A percentile compares a stretch with the other conserved stretches of the same genome.
phyloP scores from a whole-genome alignment of 768 basidiomycete species.

The Trametes cubensis region DNA sequence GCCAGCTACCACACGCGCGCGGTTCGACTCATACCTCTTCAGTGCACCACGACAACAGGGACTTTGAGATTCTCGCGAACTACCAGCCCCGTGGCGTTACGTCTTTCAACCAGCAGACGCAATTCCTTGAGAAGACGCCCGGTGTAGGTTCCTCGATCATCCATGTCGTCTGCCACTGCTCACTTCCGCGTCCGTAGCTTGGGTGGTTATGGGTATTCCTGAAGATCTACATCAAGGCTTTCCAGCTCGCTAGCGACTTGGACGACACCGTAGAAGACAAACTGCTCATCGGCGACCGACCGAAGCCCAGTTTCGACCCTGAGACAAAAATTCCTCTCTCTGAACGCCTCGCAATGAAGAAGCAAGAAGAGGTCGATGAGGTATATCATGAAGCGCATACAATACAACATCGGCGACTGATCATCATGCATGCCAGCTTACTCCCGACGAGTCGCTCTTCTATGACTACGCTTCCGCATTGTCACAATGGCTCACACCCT shows the following conservation, averaged over 20 bases:
- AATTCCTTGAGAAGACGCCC: slow-evolving; percentile 62
- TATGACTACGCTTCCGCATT: slow-evolving; percentile 63
- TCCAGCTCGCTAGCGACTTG: slow-evolving; percentile 79
- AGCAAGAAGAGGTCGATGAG: slow-evolving; percentile 57
- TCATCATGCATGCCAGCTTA: slow-evolving; percentile 50
- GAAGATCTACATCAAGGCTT: slow-evolving; percentile 74
- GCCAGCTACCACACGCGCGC: neutral
- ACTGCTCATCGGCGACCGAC: slow-evolving; percentile 77
- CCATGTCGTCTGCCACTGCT: neutral
- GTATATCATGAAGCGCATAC: slow-evolving; percentile 34
- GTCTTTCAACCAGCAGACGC: slow-evolving; percentile 67
- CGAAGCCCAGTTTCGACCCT: slow-evolving; percentile 59
- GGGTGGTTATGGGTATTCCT: slow-evolving; percentile 76
- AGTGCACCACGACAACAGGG: slow-evolving; percentile 88
- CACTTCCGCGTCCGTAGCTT: slow-evolving; percentile 42
- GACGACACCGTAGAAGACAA: slow-evolving; percentile 83
- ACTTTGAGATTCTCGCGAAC: slow-evolving; percentile 75
- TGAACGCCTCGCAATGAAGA: slow-evolving; percentile 57
- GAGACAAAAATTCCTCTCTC: slow-evolving; percentile 53
- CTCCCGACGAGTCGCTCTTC: slow-evolving; percentile 60
- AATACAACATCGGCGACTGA: neutral
- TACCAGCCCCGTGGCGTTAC: slow-evolving; percentile 65
- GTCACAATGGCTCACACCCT: slow-evolving; percentile 76
- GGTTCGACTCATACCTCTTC: slow-evolving; percentile 1
- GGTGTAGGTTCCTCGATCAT: slow-evolving; percentile 49